These are phyloP conservation scores for Eucalyptus erythrocorys DNA, from an alignment of 345 rosid genomes.

Conservation along the genomic window DNA sequence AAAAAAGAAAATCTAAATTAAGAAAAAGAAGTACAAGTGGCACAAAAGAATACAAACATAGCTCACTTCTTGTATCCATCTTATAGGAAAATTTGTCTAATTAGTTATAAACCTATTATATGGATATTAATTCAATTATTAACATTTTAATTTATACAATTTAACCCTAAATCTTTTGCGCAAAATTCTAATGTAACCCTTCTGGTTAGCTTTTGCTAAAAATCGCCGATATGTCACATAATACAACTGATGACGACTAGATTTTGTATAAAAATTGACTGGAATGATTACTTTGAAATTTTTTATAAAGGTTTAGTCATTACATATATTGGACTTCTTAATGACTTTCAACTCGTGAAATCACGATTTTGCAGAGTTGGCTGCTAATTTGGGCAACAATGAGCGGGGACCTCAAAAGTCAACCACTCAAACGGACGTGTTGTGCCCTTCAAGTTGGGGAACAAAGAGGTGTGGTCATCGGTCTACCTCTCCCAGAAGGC, in stretches of 20 bases:
- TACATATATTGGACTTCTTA: background rate
- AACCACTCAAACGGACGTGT: background rate
- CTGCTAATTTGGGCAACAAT: background rate
- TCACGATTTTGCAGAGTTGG: background rate
- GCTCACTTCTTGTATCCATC: background rate
- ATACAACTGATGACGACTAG: fast-evolving
- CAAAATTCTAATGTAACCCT: background rate
- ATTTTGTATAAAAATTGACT: too few relatives aligned
- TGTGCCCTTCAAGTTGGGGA: background rate
- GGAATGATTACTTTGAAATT: too few relatives aligned
- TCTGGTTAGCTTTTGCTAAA: fast-evolving
- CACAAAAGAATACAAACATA: background rate
- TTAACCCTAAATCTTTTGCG: fast-evolving
- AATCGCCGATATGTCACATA: fast-evolving
- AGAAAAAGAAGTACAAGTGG: background rate
- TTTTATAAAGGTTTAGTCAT: background rate
- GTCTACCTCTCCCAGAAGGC: background rate
- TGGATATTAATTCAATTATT: fast-evolving
- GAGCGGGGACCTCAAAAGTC: background rate
- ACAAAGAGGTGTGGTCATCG: background rate
- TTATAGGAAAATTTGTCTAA: background rate
- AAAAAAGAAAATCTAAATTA: too few relatives aligned
- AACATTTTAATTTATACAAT: too few relatives aligned
- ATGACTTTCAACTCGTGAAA: background rate
- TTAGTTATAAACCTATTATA: too few relatives aligned